Percentiles rank a stretch among this genome's conserved stretches.
Evolutionary conservation across 106 monocot species (phyloP).

Genomic region (Platanthera guangdongensis): DNA sequence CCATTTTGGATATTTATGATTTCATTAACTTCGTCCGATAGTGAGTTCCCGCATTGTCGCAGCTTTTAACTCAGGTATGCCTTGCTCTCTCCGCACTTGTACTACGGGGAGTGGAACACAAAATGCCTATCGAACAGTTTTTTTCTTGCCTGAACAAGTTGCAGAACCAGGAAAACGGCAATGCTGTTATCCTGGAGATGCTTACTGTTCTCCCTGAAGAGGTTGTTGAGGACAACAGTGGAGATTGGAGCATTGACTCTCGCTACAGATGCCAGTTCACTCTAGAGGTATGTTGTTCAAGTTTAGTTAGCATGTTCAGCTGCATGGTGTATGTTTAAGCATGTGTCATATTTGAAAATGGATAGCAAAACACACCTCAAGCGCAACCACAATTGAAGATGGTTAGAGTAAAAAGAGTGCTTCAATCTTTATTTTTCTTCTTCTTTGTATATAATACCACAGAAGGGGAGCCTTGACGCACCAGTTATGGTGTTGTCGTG

Average conservation of each 20-base stretch:
- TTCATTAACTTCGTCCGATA: not conserved
- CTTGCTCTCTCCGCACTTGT: constrained; percentile 78
- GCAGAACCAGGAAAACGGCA: constrained; percentile 65
- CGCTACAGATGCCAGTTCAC: constrained; percentile 52
- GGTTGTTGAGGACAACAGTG: constrained; percentile 59
- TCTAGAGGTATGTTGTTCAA: constrained; percentile 52
- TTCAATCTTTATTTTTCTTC: no score
- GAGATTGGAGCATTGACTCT: constrained; percentile 40
- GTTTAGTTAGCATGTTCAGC: constrained; percentile 50
- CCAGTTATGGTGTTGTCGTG: no score
- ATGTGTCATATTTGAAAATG: no score
- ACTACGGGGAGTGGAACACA: constrained; percentile 58
- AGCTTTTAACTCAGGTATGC: constrained; percentile 96
- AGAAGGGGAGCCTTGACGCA: no score
- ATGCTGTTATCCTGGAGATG: constrained; percentile 76
- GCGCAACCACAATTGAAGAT: no score
- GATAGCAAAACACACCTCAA: no score
- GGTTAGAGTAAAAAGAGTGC: no score
- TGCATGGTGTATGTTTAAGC: constrained; percentile 13
- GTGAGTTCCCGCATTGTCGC: constrained; percentile 9
- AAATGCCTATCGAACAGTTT: constrained; percentile 68
- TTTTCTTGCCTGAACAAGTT: constrained; percentile 72
- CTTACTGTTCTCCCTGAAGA: constrained; percentile 95
- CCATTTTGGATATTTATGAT: not conserved
- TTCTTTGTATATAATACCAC: no score